A percentile compares a stretch with the other conserved stretches of the same genome.
These are phyloP conservation scores for Apiotrichum akiyoshidainum DNA, from an alignment of 1,284 basidiomycete genomes.

Conservation along the genomic window DNA sequence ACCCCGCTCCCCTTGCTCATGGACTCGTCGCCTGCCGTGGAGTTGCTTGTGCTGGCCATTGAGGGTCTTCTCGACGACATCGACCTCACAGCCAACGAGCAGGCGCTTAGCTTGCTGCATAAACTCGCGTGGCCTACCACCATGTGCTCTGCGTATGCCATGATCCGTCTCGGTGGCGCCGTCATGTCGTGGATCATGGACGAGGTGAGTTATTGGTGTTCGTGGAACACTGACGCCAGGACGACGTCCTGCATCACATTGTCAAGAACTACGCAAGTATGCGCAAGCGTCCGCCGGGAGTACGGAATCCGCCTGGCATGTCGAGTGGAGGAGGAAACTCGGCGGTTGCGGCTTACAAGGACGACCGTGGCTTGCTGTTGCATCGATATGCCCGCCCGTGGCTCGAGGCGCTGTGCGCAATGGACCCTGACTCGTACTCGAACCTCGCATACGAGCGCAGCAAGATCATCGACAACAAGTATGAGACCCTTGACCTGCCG, in stretches of 20 bases:
- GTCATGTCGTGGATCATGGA: conserved; percentile 54
- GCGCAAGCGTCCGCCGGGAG: conserved; percentile 58
- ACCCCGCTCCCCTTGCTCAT: conserved; percentile 68
- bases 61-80: conserved; percentile 67
- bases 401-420: conserved; percentile 63
- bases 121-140: conserved; percentile 69
- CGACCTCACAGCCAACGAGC: conserved; percentile 69
- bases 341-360: conserved; percentile 52
- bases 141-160: conserved; percentile 64
- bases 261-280: conserved; percentile 39
- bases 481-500: conserved; percentile 10
- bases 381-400: conserved; percentile 60
- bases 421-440: conserved; percentile 55
- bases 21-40: conserved; percentile 67
- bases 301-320: conserved; percentile 54
- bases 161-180: conserved; percentile 50
- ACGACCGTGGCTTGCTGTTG: conserved; percentile 63
- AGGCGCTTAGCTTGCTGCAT: conserved; percentile 63
- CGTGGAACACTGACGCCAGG: conserved; percentile 18
- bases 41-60: conserved; percentile 66
- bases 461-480: conserved; percentile 20
- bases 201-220: conserved; percentile 55
- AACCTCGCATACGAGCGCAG: conserved; percentile 41
- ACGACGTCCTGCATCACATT: conserved; percentile 33
- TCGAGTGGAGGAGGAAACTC: conserved; percentile 57